Evolutionary conservation across 805 yeast genomes (phyloP), one percentile per base, ranked within the genome.

Genomic region (Candida railenensis): DNA sequence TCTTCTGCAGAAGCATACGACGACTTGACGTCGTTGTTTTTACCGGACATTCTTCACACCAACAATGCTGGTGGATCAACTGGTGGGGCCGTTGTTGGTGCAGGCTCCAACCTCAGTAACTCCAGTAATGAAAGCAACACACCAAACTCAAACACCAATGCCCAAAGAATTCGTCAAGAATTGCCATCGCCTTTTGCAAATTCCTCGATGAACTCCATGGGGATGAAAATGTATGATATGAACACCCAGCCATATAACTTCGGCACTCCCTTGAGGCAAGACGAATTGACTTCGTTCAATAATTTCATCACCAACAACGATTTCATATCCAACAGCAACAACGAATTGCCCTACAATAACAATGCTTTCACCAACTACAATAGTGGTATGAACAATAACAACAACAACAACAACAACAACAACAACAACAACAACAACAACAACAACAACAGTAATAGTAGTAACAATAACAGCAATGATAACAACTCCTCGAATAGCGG

Each of bases 1-100:
- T 28, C 34, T 9, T 28, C 37, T 3, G 43, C 63, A 49, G 60
- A 59, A 22, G 51, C 60, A 36, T 57, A 67, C 44, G 75, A 72
- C 48, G 77, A 72, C 52, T 58, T 72, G 19, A 67, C 76, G 40
- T 62, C 74, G 36, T 58, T 72, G 37, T 72, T 72, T 42, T 56
- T 72, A 25, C 75, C 74, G 2, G 75, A 71, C 46, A 62, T 68
- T 34, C 57, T 70, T 21, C 68, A 67, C 43, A 16, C 20, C 19
- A 25, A 5, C 30, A 34, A 34, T 15, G 38, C 20, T 12, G 20
- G 22, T 15, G 39, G 22, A 8, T 9, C 22, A 9, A 12, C 4
- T 16, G 14, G 14, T 3, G 43, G 36, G 11, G 40, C 18, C 19
- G 43, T 32, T 18, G 37, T 18, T 40, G 43, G 18, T 18, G 22